Conservation (phyloP, 2,329 filamentous ascomycete genomes). For the Botrytis medusae region DNA sequence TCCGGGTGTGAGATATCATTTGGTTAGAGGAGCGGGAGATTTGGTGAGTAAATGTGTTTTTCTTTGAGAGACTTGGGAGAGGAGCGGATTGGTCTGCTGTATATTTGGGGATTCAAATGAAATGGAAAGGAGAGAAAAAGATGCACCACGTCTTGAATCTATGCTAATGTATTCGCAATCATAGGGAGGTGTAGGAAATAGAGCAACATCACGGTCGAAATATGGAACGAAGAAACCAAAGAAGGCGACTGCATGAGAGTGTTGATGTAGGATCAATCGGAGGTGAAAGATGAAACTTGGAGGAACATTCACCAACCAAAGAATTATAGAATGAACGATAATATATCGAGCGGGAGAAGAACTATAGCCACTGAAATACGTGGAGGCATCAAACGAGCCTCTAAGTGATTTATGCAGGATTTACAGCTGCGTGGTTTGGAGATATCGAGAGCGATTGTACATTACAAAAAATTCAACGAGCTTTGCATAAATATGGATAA, state of each 20-base stretch:
- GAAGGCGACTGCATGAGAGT: conserved; percentile 51
- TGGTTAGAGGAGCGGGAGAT: conserved; percentile 89
- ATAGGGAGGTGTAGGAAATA: conserved; percentile 85
- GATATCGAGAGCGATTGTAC: conserved; percentile 7
- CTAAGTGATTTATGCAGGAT: background rate
- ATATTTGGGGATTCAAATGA: background rate
- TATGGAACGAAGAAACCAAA: conserved; percentile 99
- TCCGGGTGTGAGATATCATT: conserved; percentile 94
- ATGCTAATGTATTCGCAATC: conserved; percentile 35
- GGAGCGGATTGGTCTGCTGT: background rate
- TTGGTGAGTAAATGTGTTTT: conserved; percentile 63
- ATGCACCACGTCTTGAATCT: background rate
- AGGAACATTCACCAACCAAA: background rate
- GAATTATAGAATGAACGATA: background rate
- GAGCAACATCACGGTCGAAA: conserved; percentile 85
- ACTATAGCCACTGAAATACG: background rate
- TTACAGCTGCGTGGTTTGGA: background rate
- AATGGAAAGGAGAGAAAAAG: background rate
- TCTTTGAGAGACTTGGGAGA: background rate
- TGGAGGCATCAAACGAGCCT: background rate
- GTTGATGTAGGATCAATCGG: conserved; percentile 15
- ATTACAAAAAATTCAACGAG: conserved; percentile 14
- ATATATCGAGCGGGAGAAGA: background rate
- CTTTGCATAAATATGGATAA: background rate
- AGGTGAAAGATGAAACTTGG: background rate